These are phyloP conservation scores for Trichoderma sp. DNA, from an alignment of 2,329 filamentous ascomycete species.

Conservation along the genomic window DNA sequence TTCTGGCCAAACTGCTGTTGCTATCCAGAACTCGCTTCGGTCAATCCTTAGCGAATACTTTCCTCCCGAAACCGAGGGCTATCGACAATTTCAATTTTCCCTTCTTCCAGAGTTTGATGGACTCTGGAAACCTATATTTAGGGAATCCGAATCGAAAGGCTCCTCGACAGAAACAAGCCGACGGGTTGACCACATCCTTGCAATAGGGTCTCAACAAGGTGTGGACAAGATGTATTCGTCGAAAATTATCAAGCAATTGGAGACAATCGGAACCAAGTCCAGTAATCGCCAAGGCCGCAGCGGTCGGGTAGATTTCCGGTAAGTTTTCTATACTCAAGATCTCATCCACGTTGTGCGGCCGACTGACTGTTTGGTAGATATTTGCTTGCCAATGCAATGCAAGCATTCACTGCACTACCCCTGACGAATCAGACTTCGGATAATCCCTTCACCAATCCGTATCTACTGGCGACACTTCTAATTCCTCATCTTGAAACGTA, in stretches of 20 bases:
- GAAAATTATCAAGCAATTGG: slow-evolving; percentile 55
- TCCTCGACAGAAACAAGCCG: slow-evolving; percentile 41
- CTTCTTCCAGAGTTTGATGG: slow-evolving; percentile 54
- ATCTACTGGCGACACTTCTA: slow-evolving; percentile 60
- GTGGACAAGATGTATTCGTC: slow-evolving; percentile 56
- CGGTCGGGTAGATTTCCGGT: slow-evolving; percentile 64
- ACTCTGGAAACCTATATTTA: slow-evolving; percentile 59
- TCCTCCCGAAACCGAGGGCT: slow-evolving; percentile 51
- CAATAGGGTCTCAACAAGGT: slow-evolving; percentile 60
- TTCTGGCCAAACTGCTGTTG: slow-evolving; percentile 52
- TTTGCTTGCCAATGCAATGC: slow-evolving; percentile 64
- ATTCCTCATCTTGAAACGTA: slow-evolving; percentile 65
- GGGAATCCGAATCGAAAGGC: slow-evolving; percentile 40
- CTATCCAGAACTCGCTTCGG: slow-evolving; percentile 61
- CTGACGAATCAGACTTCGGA: slow-evolving; percentile 54
- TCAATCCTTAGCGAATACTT: slow-evolving; percentile 57
- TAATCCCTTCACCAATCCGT: slow-evolving; percentile 59
- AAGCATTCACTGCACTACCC: slow-evolving; percentile 57
- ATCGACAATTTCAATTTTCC: slow-evolving; percentile 53
- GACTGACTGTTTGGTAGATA: slow-evolving; percentile 49
- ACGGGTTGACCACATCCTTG: slow-evolving; percentile 61
- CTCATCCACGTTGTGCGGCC: not conserved
- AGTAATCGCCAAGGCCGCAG: slow-evolving; percentile 53
- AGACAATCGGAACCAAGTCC: slow-evolving; percentile 57
- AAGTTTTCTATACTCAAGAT: slow-evolving; percentile 32